Evolutionary conservation across 2,329 filamentous ascomycete genomes (phyloP), one percentile per base, ranked within the genome.

Genomic region (Curvularia sp.): DNA sequence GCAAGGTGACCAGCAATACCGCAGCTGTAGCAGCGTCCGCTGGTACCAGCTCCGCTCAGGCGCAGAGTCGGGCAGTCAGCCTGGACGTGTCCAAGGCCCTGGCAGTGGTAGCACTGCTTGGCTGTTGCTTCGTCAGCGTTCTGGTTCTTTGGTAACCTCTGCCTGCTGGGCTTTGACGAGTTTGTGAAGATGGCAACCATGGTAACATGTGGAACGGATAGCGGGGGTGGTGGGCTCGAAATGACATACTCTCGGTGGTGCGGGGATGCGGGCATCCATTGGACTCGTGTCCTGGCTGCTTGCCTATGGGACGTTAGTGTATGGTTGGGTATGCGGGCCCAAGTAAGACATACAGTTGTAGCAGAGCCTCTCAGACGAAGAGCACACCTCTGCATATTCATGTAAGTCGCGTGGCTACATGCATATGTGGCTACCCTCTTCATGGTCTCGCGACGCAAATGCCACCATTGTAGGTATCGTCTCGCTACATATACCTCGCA

Each of bases 41-140:
- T 89, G 60, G 89, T 89, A 64, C 89, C 87, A 70, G 89, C 90
- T 60, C 85, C 93, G 79, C 88, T 96, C 78, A 99, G 81, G 70
- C 95, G 92, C 66, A 99, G 87, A 63, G 95, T 98, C 73, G 95
- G 95, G 86, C 95, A 99, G 80, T 99, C 95, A 70, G 95, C 95
- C 84, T 99, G 95, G 73, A 99, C 95, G 78, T 99, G 95, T 68
- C 95, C 95, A 62, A 98, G 87, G 59, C 95, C 95, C 84, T 98
- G 95, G 86, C 95, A 99, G 83, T 98, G 95, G 80, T 99, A 99
- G 87, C 95, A 99, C 85, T 99, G 95, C 88, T 99, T 99, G 52
- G 93, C 93, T 89, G 72, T 60, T 46, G 25, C 52, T 32, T 15
- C 47, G 64, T 70, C 58, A 70, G 66, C 23, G 18, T 36, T 49